Base-by-base conservation (phyloP, 2,329 filamentous ascomycete species). In the Alternaria sp. region DNA sequence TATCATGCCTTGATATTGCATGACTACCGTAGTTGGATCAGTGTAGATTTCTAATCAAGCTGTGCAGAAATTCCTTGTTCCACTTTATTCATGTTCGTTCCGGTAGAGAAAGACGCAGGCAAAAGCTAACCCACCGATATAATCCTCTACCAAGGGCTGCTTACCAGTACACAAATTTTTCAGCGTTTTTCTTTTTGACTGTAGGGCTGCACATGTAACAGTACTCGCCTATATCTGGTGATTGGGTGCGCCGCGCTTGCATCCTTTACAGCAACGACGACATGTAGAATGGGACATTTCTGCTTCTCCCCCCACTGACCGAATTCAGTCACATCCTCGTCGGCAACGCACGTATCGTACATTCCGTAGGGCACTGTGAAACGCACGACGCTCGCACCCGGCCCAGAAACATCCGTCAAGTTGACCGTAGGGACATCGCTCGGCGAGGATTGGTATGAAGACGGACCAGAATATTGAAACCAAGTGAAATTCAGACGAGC, bases 1-100 rank as follows among this genome's bases (percentile, higher is more conserved):
- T 6, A 1, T 12, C 14, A 36, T 16, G 14, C 1, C 14, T 36
- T 36, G 12, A 36, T 36, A 36, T 36, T 0, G 12, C 32, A 36
- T 7, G 7, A 18, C 6, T n/a, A n/a, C 16, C 16, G 6, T 38
- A 8, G 4, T 38, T 2, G 7, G 34, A 8, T n/a, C 2, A 7
- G 1, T n/a, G 16, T 8, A 7, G 1, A 0, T 38, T 2, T 8
- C 0, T 4, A 6, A 7, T 8, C 3, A 16, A 3, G 14, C 14
- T 16, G 6, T 38, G 14, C 16, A 38, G 7, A 38, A 38, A 7
- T 3, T 5, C 7, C 11, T 14, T 36, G 32, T 16, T 6, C 32
- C 32, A 36, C 32, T 1, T 36, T 7, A 6, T 36, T 36, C 5
- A 14, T 11, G 14, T 14, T 36, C 14, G 12, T 5, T 14, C 4